Evolutionary conservation across 2,329 filamentous ascomycete genomes (phyloP).

Genomic region (Myriosclerotinia curreyana): DNA sequence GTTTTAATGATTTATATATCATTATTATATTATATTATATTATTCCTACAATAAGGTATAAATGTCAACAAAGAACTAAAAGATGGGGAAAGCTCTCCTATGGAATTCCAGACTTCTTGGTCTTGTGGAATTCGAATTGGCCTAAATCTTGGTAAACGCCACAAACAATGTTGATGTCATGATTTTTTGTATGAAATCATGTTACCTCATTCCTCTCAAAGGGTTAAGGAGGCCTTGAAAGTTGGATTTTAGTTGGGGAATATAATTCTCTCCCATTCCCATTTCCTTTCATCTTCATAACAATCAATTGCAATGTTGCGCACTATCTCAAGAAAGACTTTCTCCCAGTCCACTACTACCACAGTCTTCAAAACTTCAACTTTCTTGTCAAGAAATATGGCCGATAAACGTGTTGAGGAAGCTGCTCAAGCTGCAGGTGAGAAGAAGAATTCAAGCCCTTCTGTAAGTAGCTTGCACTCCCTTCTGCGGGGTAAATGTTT

Average conservation of each 20-base stretch:
- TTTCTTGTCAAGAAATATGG: slow-evolving; percentile 2
- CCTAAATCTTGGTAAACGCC: slow-evolving; percentile 1
- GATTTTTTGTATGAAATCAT: neutral
- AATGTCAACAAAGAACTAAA: neutral
- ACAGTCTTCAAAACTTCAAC: neutral
- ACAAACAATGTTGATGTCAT: slow-evolving; percentile 6
- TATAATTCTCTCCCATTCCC: neutral
- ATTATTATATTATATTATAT: too few species aligned
- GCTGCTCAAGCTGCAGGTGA: slow-evolving; percentile 7
- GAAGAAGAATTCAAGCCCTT: slow-evolving; percentile 4
- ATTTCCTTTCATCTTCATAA: neutral
- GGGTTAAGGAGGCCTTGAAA: neutral
- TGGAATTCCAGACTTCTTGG: neutral
- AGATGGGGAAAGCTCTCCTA: neutral
- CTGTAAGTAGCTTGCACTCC: neutral
- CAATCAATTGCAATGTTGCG: slow-evolving; percentile 3
- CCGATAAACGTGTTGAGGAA: neutral
- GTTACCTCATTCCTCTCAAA: neutral
- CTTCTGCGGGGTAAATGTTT: too few species aligned
- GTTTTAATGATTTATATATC: too few species aligned
- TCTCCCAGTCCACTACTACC: neutral
- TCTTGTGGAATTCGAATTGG: neutral
- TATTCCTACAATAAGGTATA: too few species aligned
- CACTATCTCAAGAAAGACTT: slow-evolving; percentile 10
- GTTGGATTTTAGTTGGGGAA: neutral